These are phyloP conservation scores for Phaeolepiota aurea DNA, from an alignment of 768 basidiomycete genomes.

Conservation along the genomic window DNA sequence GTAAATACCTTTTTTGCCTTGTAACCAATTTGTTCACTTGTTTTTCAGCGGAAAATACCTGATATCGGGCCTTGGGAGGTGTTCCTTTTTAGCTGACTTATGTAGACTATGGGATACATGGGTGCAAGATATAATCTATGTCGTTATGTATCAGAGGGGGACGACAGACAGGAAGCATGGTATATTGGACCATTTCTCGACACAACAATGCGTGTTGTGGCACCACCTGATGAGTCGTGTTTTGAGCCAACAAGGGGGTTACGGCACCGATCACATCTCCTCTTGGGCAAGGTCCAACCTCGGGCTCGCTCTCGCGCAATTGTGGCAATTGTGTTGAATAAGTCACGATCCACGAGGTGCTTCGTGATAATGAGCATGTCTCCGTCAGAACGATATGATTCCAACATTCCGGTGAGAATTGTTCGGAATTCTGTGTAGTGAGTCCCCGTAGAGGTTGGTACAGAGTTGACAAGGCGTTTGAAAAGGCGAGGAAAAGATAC, in stretches of 20 bases:
- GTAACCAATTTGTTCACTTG: too few relatives aligned
- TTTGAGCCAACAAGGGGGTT: too few relatives aligned
- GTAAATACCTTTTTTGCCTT: constrained; percentile 19
- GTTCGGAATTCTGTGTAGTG: constrained; percentile 87
- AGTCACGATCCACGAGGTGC: constrained; percentile 70
- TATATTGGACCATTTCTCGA: constrained; percentile 55
- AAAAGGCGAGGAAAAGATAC: constrained; percentile 91
- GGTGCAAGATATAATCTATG: too few relatives aligned
- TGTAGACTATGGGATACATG: too few relatives aligned
- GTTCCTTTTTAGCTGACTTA: too few relatives aligned
- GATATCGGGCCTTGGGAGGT: too few relatives aligned
- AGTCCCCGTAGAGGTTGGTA: constrained; percentile 48
- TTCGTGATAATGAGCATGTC: constrained; percentile 85
- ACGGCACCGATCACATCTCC: too few relatives aligned
- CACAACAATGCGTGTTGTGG: too few relatives aligned
- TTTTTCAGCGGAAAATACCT: too few relatives aligned
- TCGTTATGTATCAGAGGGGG: constrained; percentile 10
- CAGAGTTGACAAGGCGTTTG: constrained; percentile 80
- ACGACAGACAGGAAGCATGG: constrained; percentile 42
- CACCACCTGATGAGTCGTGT: too few relatives aligned
- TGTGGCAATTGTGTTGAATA: constrained; percentile 66
- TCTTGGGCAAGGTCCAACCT: constrained; percentile 67
- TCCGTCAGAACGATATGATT: constrained; percentile 87
- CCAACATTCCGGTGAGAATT: constrained; percentile 92
- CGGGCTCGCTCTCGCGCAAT: constrained; percentile 44